phyloP scores from a whole-genome alignment of 176 grass and related monocot genomes.

The Ensete glaucum region DNA sequence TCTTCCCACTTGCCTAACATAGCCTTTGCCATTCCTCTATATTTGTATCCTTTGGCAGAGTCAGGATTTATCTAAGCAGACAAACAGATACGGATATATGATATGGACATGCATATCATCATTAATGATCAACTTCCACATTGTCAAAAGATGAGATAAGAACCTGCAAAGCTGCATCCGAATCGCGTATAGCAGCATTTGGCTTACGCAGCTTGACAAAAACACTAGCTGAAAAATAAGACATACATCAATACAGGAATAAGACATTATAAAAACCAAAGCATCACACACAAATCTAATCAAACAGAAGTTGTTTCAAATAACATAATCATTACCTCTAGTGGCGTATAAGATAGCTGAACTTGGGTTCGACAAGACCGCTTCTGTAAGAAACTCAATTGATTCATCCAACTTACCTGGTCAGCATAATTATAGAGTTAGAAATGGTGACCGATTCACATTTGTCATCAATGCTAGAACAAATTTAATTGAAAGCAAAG shows the following conservation, averaged over 20 bases:
- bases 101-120: not conserved
- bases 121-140: not conserved
- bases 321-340: constrained; percentile 32
- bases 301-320: not conserved
- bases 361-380: constrained; percentile 50
- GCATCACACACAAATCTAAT: not conserved
- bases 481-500: no score
- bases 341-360: constrained; percentile 62
- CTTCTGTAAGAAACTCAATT: constrained; percentile 36
- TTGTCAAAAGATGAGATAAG: not conserved
- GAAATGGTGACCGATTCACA: not conserved
- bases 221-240: constrained; percentile 37
- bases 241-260: not conserved
- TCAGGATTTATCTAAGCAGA: constrained; percentile 54
- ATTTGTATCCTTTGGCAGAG: constrained; percentile 77
- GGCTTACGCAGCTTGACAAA: constrained; percentile 45
- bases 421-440: not conserved
- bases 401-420: constrained; percentile 58
- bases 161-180: constrained; percentile 60
- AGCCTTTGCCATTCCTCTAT: constrained; percentile 57
- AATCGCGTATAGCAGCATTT: constrained; percentile 65
- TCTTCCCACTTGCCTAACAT: constrained; percentile 64
- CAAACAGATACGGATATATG: not conserved
- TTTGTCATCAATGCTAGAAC: not conserved
- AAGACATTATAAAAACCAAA: not conserved